Percentiles rank a stretch among this genome's conserved stretches.
Conservation (phyloP, 768 basidiomycete species). For the Plicaturopsis crispa region DNA sequence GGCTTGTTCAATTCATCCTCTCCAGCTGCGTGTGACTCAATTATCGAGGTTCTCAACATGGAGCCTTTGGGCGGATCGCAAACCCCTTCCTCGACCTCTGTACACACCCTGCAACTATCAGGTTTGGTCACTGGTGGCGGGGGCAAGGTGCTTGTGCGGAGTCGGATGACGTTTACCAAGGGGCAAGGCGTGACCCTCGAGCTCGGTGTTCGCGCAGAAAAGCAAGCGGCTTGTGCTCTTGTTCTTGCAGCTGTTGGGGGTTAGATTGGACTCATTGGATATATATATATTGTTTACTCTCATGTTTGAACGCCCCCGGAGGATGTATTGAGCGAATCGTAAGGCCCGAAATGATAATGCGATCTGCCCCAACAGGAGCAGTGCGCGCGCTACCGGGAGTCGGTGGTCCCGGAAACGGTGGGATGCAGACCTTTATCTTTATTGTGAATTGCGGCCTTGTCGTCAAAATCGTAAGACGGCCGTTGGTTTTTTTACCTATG, state of each 20-base stretch:
- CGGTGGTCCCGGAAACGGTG: no score
- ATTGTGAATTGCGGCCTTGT: no score
- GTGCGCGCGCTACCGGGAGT: no score
- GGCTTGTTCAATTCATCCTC: constrained; percentile 11
- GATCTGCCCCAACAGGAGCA: no score
- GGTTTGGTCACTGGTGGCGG: constrained; percentile 88
- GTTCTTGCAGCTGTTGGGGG: constrained; percentile 87
- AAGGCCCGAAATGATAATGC: no score
- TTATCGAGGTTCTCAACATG: constrained; percentile 95
- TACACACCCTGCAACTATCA: constrained; percentile 91
- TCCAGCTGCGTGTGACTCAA: constrained; percentile 90
- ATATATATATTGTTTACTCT: neutral
- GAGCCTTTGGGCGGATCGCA: constrained; percentile 92
- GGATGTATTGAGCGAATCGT: no score
- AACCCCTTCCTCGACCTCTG: constrained; percentile 68
- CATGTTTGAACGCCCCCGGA: constrained; percentile 1
- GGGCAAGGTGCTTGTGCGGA: constrained; percentile 91
- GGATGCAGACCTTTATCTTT: no score
- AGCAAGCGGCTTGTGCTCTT: constrained; percentile 76
- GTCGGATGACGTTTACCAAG: constrained; percentile 90
- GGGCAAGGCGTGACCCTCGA: constrained; percentile 92
- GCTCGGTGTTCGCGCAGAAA: constrained; percentile 85
- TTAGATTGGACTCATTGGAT: constrained; percentile 18
- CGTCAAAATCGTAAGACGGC: no score
- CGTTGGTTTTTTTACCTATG: no score